Evolutionary conservation across 2,329 filamentous ascomycete genomes (phyloP).

Genomic region (Colletotrichum sp.): DNA sequence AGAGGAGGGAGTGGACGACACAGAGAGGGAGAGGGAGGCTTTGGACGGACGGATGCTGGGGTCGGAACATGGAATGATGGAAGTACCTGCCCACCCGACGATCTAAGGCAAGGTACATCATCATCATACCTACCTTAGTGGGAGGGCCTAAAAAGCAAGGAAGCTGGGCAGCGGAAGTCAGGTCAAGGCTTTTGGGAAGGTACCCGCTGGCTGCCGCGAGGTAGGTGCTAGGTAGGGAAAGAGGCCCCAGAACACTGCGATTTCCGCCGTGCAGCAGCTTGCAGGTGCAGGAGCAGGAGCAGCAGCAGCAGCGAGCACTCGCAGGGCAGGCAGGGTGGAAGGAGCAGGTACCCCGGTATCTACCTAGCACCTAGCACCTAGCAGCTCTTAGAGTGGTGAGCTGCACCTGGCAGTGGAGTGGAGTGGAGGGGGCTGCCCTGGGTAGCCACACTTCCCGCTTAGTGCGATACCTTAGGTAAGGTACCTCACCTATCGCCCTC

Average conservation of each 20-base stretch:
- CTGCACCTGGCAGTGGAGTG: neutral
- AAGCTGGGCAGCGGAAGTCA: neutral
- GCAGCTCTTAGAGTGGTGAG: neutral
- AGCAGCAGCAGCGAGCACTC: neutral
- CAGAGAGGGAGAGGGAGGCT: neutral
- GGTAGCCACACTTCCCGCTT: neutral
- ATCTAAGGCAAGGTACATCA: neutral
- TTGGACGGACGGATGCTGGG: neutral
- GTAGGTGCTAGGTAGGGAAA: neutral
- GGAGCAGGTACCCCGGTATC: neutral
- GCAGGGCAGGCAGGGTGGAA: neutral
- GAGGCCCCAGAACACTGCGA: neutral
- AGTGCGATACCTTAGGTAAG: neutral
- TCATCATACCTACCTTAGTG: neutral
- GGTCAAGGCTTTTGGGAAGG: neutral
- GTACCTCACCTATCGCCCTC: slow-evolving; percentile 2
- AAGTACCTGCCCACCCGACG: neutral
- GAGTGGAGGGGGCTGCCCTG: neutral
- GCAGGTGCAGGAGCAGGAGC: neutral
- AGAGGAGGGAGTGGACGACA: neutral
- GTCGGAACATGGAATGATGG: neutral
- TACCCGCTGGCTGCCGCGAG: neutral
- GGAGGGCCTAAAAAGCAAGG: neutral
- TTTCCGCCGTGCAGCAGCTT: neutral
- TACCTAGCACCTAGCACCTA: neutral